phyloP scores from a whole-genome alignment of 345 rosid genomes.

The Aquilaria malaccensis region DNA sequence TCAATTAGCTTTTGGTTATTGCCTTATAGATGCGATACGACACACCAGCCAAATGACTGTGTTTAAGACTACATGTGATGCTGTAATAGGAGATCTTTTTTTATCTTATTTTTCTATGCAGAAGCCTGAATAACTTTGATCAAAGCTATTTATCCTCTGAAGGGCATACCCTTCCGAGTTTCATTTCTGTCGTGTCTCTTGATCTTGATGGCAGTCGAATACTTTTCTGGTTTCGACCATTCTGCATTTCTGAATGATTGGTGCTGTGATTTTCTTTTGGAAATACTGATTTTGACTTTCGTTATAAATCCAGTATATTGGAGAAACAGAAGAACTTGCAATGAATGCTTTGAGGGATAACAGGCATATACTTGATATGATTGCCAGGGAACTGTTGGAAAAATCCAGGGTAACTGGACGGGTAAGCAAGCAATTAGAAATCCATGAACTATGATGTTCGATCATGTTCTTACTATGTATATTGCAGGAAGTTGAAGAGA shows the following conservation, averaged over 20 bases:
- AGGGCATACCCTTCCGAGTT: too few relatives aligned
- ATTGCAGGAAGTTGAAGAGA: conserved; percentile 70
- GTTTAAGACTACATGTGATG: too few relatives aligned
- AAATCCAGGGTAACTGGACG: conserved; percentile 86
- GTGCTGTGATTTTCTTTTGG: not conserved
- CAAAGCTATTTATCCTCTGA: too few relatives aligned
- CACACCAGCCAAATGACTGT: too few relatives aligned
- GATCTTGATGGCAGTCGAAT: too few relatives aligned
- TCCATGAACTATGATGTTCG: not conserved
- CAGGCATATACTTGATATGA: conserved; percentile 62
- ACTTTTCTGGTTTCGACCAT: too few relatives aligned
- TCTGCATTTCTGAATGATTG: not conserved
- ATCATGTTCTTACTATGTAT: conserved; percentile 4
- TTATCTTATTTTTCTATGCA: too few relatives aligned
- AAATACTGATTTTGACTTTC: conserved; percentile 4
- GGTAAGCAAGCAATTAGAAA: conserved; percentile 35
- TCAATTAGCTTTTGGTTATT: too few relatives aligned
- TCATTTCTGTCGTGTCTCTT: too few relatives aligned
- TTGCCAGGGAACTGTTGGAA: conserved; percentile 62
- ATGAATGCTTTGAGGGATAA: conserved; percentile 68
- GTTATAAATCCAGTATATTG: conserved; percentile 66
- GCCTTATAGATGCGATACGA: too few relatives aligned
- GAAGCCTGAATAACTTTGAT: too few relatives aligned
- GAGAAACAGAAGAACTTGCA: conserved; percentile 93
- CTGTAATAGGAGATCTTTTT: too few relatives aligned